These are phyloP conservation scores for Leptographium flavum DNA, from an alignment of 2,329 filamentous ascomycete species.

Conservation along the genomic window DNA sequence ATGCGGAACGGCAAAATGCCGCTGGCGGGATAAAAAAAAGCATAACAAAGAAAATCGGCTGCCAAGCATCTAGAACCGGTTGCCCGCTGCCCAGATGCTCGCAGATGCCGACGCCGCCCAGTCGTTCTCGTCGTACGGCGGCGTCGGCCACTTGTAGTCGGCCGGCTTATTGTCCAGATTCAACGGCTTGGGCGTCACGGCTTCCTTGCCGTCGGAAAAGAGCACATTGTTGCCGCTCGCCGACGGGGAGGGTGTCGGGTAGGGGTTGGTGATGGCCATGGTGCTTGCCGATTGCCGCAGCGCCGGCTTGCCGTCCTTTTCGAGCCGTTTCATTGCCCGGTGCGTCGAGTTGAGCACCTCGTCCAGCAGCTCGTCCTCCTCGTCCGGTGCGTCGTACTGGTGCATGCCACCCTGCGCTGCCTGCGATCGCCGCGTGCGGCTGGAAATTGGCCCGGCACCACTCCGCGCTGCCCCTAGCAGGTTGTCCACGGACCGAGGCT, in stretches of 20 bases:
- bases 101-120: conserved; percentile 77
- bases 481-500: conserved; percentile 50
- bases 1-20: no score
- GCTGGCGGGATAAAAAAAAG: no score
- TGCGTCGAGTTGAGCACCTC: conserved; percentile 72
- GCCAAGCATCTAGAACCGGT: conserved; percentile 32
- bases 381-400: conserved; percentile 86
- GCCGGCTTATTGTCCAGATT: conserved; percentile 47
- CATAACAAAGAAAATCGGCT: background rate
- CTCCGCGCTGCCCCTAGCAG: conserved; percentile 39
- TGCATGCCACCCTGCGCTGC: conserved; percentile 61
- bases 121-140: conserved; percentile 85
- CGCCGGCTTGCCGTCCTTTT: conserved; percentile 32
- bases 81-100: conserved; percentile 64
- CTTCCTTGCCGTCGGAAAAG: conserved; percentile 53
- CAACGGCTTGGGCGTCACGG: conserved; percentile 54
- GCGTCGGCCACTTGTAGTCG: conserved; percentile 76
- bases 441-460: conserved; percentile 50
- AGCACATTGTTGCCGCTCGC: conserved; percentile 66
- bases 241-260: conserved; percentile 58
- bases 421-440: conserved; percentile 66
- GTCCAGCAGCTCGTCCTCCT: conserved; percentile 90
- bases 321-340: conserved; percentile 59
- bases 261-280: conserved; percentile 44
- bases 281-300: conserved; percentile 53